Evolutionary conservation across 2,329 filamentous ascomycete species (phyloP).

Genomic region (Claviceps pusilla): DNA sequence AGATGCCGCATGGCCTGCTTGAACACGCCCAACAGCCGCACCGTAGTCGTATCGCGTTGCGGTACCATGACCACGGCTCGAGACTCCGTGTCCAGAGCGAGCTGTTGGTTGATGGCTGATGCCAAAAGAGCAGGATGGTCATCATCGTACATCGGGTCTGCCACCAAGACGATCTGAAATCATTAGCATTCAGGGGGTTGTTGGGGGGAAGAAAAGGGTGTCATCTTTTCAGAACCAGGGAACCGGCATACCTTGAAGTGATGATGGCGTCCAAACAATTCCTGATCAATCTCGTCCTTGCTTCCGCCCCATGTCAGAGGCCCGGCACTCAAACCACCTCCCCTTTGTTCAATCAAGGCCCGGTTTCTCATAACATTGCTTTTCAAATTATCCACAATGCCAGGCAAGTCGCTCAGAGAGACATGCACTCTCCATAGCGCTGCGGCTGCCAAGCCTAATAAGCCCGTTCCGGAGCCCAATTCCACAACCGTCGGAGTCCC

Average conservation of each 20-base stretch:
- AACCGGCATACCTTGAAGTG: conserved; percentile 33
- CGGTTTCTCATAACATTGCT: conserved; percentile 56
- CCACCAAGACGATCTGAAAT: conserved; percentile 58
- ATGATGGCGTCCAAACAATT: conserved; percentile 27
- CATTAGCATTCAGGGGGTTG: background rate
- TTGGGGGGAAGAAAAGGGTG: background rate
- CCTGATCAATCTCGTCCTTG: conserved; percentile 27
- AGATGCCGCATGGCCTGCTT: conserved; percentile 41
- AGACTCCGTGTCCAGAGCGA: conserved; percentile 40
- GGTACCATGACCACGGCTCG: conserved; percentile 70
- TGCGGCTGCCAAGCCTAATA: conserved; percentile 78
- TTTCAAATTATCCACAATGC: conserved; percentile 70
- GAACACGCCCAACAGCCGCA: conserved; percentile 48
- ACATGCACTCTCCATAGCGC: conserved; percentile 52
- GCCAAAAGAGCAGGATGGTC: conserved; percentile 64
- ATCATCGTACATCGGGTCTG: conserved; percentile 77
- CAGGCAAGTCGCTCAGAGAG: conserved; percentile 65
- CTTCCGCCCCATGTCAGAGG: conserved; percentile 59
- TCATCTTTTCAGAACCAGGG: background rate
- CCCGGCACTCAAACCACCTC: conserved; percentile 45
- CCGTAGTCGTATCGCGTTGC: conserved; percentile 53
- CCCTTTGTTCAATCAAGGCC: conserved; percentile 34
- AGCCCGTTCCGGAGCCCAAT: conserved; percentile 76
- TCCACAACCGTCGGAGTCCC: conserved; percentile 43
- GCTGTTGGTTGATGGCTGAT: conserved; percentile 52